A percentile compares a stretch with the other conserved stretches of the same genome.
These are phyloP conservation scores for Allium cepa DNA, from an alignment of 106 monocot genomes.

Conservation along the genomic window DNA sequence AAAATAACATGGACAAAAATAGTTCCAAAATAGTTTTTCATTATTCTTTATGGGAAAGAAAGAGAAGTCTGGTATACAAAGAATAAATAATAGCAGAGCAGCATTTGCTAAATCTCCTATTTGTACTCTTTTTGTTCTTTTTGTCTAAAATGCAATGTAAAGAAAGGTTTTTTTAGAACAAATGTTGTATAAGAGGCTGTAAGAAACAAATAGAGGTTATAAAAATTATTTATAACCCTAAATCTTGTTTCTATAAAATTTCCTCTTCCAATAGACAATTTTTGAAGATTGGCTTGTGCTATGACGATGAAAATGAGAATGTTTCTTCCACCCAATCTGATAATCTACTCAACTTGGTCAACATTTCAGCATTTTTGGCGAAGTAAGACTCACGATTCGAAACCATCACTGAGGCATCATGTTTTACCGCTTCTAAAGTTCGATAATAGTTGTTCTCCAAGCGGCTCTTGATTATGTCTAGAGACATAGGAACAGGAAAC, in stretches of 20 bases:
- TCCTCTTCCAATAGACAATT: too few species aligned
- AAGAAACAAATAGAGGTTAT: too few species aligned
- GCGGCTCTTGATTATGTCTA: slow-evolving; percentile 73
- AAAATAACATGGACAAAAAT: too few species aligned
- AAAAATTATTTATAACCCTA: not conserved
- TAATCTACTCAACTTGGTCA: slow-evolving; percentile 42
- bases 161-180: too few species aligned
- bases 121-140: too few species aligned
- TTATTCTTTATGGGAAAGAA: too few species aligned
- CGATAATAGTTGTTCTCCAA: slow-evolving; percentile 90
- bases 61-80: too few species aligned
- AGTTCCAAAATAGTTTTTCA: too few species aligned
- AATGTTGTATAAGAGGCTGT: too few species aligned
- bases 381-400: slow-evolving; percentile 73
- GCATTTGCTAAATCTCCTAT: too few species aligned
- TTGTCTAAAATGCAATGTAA: too few species aligned
- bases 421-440: slow-evolving; percentile 56
- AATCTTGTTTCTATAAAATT: slow-evolving; percentile 1
- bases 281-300: slow-evolving; percentile 1
- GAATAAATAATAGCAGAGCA: not conserved
- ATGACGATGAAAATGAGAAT: slow-evolving; percentile 20
- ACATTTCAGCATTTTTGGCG: slow-evolving; percentile 46
- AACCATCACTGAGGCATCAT: slow-evolving; percentile 69
- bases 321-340: slow-evolving; percentile 30
- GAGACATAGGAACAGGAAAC: slow-evolving; percentile 87